Conservation (phyloP, 176 grass and related monocot species). For the Aegilops sharonensis region DNA sequence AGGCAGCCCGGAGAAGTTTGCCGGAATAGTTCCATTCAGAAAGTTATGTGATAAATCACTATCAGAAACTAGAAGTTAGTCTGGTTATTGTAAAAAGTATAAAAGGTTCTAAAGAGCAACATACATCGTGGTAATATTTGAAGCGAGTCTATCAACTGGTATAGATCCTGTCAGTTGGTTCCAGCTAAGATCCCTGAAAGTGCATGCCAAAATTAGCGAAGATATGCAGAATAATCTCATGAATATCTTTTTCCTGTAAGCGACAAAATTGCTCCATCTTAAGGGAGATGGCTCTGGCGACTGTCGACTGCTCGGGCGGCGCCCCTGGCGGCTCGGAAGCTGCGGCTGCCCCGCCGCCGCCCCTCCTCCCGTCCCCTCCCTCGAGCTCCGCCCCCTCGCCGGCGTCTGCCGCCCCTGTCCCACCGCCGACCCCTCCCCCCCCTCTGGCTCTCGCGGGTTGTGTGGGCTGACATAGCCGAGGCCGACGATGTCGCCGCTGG, state of each 20-base stretch:
- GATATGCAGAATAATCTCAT: background rate
- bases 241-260: background rate
- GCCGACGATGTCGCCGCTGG: too few species aligned
- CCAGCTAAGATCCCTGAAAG: constrained; percentile 98
- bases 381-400: too few species aligned
- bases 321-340: too few species aligned
- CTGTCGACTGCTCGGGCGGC: too few species aligned
- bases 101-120: constrained; percentile 2
- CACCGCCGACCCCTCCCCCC: too few species aligned
- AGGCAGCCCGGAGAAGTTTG: constrained; percentile 69
- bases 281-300: too few species aligned
- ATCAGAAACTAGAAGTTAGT: constrained; percentile 23
- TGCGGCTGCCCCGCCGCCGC: too few species aligned
- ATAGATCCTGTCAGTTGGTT: constrained; percentile 81
- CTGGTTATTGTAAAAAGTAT: background rate
- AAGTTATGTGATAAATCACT: constrained; percentile 81
- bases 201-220: constrained; percentile 12
- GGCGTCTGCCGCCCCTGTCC: too few species aligned
- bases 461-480: too few species aligned
- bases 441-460: too few species aligned
- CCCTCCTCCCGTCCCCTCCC: too few species aligned
- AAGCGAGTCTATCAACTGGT: constrained; percentile 65
- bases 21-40: constrained; percentile 70
- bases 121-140: constrained; percentile 86
- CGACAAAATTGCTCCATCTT: too few species aligned